phyloP scores from a whole-genome alignment of 345 rosid genomes.

The Clausena lansium region DNA sequence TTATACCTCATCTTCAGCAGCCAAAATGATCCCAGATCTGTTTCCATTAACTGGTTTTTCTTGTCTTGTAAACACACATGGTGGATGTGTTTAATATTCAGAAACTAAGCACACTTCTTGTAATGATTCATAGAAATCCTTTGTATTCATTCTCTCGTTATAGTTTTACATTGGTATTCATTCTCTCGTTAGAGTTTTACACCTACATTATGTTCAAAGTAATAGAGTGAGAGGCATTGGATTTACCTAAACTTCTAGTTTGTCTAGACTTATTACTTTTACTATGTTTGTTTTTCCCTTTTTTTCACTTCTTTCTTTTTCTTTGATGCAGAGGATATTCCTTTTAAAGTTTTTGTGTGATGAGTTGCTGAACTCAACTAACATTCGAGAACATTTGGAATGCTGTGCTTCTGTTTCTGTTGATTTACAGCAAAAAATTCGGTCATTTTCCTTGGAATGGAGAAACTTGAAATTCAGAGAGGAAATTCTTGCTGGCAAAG shows the following conservation, averaged over 20 bases:
- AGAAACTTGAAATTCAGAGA: slow-evolving; percentile 27
- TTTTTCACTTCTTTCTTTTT: background rate
- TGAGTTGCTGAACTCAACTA: slow-evolving; percentile 29
- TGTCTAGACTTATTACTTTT: background rate
- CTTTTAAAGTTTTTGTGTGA: slow-evolving; percentile 35
- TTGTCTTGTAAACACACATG: background rate
- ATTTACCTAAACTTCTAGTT: background rate
- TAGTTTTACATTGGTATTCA: background rate
- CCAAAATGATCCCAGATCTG: background rate
- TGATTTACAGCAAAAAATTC: slow-evolving; percentile 40
- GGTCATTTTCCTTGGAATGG: slow-evolving; percentile 28
- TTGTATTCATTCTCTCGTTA: background rate
- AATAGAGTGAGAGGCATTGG: background rate
- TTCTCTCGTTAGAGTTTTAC: background rate
- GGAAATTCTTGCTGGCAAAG: slow-evolving; percentile 22
- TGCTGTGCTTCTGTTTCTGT: slow-evolving; percentile 24
- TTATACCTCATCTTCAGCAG: background rate
- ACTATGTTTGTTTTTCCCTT: background rate
- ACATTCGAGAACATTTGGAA: slow-evolving; percentile 33
- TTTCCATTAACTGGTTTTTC: background rate
- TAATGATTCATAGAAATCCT: background rate
- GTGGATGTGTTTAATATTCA: background rate
- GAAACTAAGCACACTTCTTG: background rate
- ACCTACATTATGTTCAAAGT: background rate
- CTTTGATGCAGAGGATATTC: slow-evolving; percentile 29